phyloP scores from a whole-genome alignment of 2,329 filamentous ascomycete species.

The Zalaria sp. region DNA sequence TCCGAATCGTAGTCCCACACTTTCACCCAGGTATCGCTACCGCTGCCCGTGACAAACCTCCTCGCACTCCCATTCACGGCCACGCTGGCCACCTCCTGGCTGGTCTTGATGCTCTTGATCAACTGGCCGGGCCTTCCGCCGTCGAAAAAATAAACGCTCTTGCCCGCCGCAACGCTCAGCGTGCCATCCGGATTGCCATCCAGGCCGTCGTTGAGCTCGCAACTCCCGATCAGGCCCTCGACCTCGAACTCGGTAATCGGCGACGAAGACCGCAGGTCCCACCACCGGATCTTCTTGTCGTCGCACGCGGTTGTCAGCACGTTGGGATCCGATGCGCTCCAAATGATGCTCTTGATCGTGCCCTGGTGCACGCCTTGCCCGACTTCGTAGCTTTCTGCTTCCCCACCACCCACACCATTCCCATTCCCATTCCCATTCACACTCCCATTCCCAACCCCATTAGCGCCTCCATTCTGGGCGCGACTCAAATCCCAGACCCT shows the following conservation, averaged over 20 bases:
- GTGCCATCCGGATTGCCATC: slow-evolving; percentile 51
- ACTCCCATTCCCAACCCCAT: background rate
- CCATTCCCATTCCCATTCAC: slow-evolving; percentile 1
- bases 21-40: slow-evolving; percentile 90
- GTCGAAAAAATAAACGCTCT: slow-evolving; percentile 85
- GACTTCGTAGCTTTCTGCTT: slow-evolving; percentile 57
- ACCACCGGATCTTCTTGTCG: slow-evolving; percentile 89
- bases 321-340: slow-evolving; percentile 69
- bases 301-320: slow-evolving; percentile 80
- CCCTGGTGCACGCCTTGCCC: slow-evolving; percentile 70
- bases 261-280: slow-evolving; percentile 65
- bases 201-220: slow-evolving; percentile 62
- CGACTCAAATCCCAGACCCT: slow-evolving; percentile 79
- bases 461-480: slow-evolving; percentile 16
- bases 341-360: slow-evolving; percentile 92
- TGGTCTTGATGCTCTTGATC: slow-evolving; percentile 66
- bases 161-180: slow-evolving; percentile 84
- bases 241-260: slow-evolving; percentile 65
- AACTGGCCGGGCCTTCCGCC: slow-evolving; percentile 52
- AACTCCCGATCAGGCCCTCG: slow-evolving; percentile 78
- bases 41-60: slow-evolving; percentile 80
- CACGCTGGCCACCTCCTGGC: slow-evolving; percentile 81
- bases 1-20: slow-evolving; percentile 82
- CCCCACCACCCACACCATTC: slow-evolving; percentile 5
- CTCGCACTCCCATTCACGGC: slow-evolving; percentile 69